Percentiles rank a stretch among this genome's conserved stretches.
phyloP scores from a whole-genome alignment of 2,329 filamentous ascomycete species.

The Emergomyces africanus region DNA sequence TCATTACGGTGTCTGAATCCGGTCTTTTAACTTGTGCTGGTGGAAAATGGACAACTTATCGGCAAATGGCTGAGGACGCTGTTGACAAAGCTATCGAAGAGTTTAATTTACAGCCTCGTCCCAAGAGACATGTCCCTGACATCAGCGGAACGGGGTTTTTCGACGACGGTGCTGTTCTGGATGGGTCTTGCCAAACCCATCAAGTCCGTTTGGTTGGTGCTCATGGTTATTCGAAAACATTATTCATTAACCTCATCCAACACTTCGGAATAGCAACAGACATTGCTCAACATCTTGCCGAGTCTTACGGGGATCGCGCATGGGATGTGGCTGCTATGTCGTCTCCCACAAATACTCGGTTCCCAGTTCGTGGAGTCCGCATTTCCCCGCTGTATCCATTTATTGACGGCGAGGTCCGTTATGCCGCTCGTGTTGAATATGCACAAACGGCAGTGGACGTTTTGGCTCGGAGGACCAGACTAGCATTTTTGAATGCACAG shows the following conservation, averaged over 20 bases:
- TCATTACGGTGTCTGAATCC: constrained; percentile 65
- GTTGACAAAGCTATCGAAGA: constrained; percentile 65
- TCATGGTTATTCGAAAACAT: constrained; percentile 76
- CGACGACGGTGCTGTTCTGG: constrained; percentile 57
- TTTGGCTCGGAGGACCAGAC: constrained; percentile 66
- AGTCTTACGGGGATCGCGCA: constrained; percentile 81
- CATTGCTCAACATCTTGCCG: constrained; percentile 75
- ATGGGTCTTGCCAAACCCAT: constrained; percentile 72
- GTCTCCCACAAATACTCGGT: constrained; percentile 61
- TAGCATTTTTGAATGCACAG: constrained; percentile 86
- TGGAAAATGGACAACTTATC: constrained; percentile 88
- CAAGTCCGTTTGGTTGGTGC: constrained; percentile 69
- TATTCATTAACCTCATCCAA: constrained; percentile 92
- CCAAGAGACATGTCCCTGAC: constrained; percentile 48
- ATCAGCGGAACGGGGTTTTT: constrained; percentile 57
- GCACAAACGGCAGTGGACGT: constrained; percentile 86
- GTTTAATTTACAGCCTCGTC: constrained; percentile 49
- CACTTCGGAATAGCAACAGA: constrained; percentile 87
- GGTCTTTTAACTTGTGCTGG: constrained; percentile 76
- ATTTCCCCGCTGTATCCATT: constrained; percentile 76
- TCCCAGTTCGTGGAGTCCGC: constrained; percentile 69
- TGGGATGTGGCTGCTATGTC: constrained; percentile 82
- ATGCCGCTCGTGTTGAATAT: constrained; percentile 79
- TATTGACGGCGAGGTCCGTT: constrained; percentile 81
- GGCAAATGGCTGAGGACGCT: constrained; percentile 83